Evolutionary conservation across 441 rosid species (phyloP).

Genomic region (Brassica hybrid): DNA sequence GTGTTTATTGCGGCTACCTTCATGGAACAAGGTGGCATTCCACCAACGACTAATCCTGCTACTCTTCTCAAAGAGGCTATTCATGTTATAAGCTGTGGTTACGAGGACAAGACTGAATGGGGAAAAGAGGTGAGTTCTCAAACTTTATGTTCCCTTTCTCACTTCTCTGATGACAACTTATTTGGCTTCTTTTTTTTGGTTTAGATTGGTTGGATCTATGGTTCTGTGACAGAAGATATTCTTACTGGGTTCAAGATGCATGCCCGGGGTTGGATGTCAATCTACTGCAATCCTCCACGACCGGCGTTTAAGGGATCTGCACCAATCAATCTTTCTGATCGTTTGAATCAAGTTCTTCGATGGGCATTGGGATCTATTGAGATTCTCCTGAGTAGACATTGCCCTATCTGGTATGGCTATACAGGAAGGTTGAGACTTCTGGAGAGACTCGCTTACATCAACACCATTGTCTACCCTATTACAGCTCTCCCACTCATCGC

Average conservation of each 20-base stretch:
- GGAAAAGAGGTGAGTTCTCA: constrained; percentile 15
- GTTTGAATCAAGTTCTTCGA: constrained; percentile 29
- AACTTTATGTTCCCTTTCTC: not conserved
- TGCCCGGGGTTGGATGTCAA: constrained; percentile 20
- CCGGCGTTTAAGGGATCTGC: constrained; percentile 28
- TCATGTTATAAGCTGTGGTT: constrained; percentile 29
- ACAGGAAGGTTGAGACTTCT: constrained; percentile 18
- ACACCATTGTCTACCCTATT: constrained; percentile 29
- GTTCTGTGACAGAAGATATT: constrained; percentile 31
- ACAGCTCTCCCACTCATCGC: constrained; percentile 28
- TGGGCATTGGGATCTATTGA: constrained; percentile 30
- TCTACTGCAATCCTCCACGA: constrained; percentile 24
- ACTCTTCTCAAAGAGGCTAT: constrained; percentile 24
- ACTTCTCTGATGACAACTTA: not conserved
- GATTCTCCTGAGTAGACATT: constrained; percentile 23
- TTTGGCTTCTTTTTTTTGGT: not conserved
- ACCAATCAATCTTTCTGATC: constrained; percentile 30
- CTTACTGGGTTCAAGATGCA: constrained; percentile 28
- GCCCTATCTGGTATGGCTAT: constrained; percentile 29
- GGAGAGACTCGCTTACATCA: constrained; percentile 31
- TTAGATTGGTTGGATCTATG: constrained; percentile 28
- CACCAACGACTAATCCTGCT: constrained; percentile 3
- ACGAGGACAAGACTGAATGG: constrained; percentile 26
- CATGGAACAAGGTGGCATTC: constrained; percentile 27
- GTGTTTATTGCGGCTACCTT: constrained; percentile 22